phyloP scores from a whole-genome alignment of 148 eudicot genomes.

The Polygonum aviculare region DNA sequence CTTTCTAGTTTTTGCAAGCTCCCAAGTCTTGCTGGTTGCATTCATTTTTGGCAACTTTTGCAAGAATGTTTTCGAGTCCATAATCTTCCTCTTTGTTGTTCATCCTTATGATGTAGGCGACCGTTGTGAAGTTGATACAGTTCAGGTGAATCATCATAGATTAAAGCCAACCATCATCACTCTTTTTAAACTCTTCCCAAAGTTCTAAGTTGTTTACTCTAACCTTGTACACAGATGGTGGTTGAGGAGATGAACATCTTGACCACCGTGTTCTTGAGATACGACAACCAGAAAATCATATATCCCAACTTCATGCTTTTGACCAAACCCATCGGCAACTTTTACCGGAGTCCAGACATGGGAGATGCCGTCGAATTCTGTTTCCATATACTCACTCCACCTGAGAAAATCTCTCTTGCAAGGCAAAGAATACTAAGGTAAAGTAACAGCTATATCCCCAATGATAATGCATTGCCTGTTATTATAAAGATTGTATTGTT shows the following conservation, averaged over 20 bases:
- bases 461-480: neutral
- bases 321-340: constrained; percentile 77
- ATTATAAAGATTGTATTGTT: neutral
- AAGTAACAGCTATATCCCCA: neutral
- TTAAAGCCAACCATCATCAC: neutral
- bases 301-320: constrained; percentile 71
- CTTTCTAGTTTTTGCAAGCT: constrained; percentile 55
- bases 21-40: constrained; percentile 58
- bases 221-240: constrained; percentile 40
- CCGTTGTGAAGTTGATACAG: constrained; percentile 77
- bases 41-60: constrained; percentile 58
- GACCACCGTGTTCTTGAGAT: constrained; percentile 70
- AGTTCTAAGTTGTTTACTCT: neutral
- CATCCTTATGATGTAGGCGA: constrained; percentile 95
- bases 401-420: constrained; percentile 54
- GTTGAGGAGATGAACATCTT: constrained; percentile 94
- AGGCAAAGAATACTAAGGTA: constrained; percentile 34
- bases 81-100: constrained; percentile 62
- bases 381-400: constrained; percentile 58
- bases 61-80: constrained; percentile 67
- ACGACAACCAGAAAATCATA: constrained; percentile 68
- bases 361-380: constrained; percentile 65
- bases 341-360: constrained; percentile 79
- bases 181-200: neutral
- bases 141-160: constrained; percentile 42